Evolutionary conservation across 345 rosid genomes (phyloP).

Genomic region (Melastoma malabathricum): DNA sequence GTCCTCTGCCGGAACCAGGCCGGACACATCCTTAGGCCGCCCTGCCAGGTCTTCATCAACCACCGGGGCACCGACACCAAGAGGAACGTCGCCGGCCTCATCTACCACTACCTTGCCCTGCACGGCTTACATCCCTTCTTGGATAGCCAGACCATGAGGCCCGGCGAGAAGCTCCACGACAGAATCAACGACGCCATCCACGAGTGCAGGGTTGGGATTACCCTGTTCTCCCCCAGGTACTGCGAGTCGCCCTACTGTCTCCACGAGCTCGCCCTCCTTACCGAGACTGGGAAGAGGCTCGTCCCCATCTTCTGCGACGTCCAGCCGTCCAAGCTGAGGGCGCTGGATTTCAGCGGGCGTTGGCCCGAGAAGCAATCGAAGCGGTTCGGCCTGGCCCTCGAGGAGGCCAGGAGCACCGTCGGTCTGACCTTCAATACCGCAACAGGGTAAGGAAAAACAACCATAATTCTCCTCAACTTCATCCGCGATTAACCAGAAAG

Average conservation of each 20-base stretch:
- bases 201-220: conserved; percentile 44
- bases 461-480: conserved; percentile 1
- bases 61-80: conserved; percentile 79
- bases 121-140: conserved; percentile 37
- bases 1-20: no score
- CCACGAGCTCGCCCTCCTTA: conserved; percentile 58
- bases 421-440: conserved; percentile 69
- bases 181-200: conserved; percentile 41
- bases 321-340: conserved; percentile 58
- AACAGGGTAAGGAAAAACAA: conserved; percentile 27
- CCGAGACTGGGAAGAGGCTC: conserved; percentile 54
- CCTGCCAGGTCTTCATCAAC: conserved; percentile 66
- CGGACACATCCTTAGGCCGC: conserved; percentile 3
- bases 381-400: conserved; percentile 40
- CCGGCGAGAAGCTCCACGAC: conserved; percentile 53
- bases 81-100: conserved; percentile 53
- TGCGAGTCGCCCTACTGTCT: conserved; percentile 70
- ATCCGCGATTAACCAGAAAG: neutral
- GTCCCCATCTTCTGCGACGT: conserved; percentile 75
- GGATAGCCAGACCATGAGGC: conserved; percentile 72
- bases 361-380: conserved; percentile 21
- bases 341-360: conserved; percentile 20
- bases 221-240: conserved; percentile 68
- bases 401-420: conserved; percentile 62
- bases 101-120: conserved; percentile 34